A percentile compares a stretch with the other conserved stretches of the same genome.
Conservation (phyloP, 257 asterid species). For the Jacaranda copaia region DNA sequence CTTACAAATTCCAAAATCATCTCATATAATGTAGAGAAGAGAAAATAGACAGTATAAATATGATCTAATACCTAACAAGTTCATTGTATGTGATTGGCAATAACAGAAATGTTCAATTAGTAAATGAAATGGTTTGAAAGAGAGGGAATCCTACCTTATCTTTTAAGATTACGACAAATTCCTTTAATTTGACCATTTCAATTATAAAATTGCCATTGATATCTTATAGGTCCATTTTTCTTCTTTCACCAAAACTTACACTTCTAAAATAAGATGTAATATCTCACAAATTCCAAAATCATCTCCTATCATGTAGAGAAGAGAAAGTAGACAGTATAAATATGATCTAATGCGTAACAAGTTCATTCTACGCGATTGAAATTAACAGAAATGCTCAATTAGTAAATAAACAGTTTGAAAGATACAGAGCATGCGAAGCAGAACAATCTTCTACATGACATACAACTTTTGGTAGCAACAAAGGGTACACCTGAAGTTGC, state of each 20-base stretch:
- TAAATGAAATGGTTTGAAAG: background rate
- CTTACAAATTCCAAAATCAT: slow-evolving; percentile 3
- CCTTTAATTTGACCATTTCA: background rate
- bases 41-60: background rate
- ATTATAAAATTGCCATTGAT: background rate
- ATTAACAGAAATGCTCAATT: background rate
- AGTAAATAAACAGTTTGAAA: background rate
- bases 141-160: background rate
- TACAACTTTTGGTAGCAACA: slow-evolving; percentile 21
- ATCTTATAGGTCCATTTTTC: no score
- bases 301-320: slow-evolving; percentile 14
- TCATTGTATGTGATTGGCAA: slow-evolving; percentile 1
- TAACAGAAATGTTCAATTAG: background rate
- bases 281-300: slow-evolving; percentile 3
- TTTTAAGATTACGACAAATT: background rate
- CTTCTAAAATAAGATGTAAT: background rate
- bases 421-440: background rate
- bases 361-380: background rate
- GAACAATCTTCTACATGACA: slow-evolving; percentile 7
- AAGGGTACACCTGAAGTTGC: slow-evolving; percentile 89
- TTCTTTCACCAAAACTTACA: slow-evolving; percentile 3
- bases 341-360: background rate
- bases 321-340: background rate
- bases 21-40: slow-evolving; percentile 15
- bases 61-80: background rate